Evolutionary conservation across 495 filamentous ascomycete genomes (phyloP), one percentile per base, ranked within the genome.

Genomic region (Amphirosellinia nigrospora): DNA sequence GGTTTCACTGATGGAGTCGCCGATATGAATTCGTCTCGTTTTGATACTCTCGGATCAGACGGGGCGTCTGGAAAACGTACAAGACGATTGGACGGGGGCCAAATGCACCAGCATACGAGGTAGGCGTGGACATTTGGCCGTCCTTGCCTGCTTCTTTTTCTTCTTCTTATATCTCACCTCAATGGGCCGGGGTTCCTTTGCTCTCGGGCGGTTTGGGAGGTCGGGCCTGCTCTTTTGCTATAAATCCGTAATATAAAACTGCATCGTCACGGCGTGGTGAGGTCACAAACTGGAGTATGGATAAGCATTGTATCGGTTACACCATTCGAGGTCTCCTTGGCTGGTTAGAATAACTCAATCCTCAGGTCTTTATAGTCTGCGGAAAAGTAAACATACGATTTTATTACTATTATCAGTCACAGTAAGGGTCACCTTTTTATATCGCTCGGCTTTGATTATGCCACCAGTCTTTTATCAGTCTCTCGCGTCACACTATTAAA

Each of bases 31-130:
- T 74, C 87, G 56, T 87, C 90, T 72, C 86, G 91, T n/a, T 93
- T 92, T 72, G 90, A 94, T 74, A 90, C 86, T 3, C 81, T 92
- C 59, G 79, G 80, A 4, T 84, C 85, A 21, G 81, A 91, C 45
- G 86, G n/a, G n/a, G 84, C 0, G 72, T 79, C 61, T 83, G 77
- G 75, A 75, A 84, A 73, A 87, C 78, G 45, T 88, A 86, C 70
- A 84, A 84, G 69, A 88, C 87, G 1, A 79, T 87, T 11, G 87
- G 87, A 26, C 76, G 81, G 65, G 66, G 81, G 13, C 77, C 73
- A 13, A 71, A 75, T 58, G 76, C 72, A 5, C 69, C 74, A 23
- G 52, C 70, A 21, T 78, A 74, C 48, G 71, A 76, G 53, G 52
- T 67, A 43, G 76, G 72, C 19, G 66, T 77, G 59, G 71, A 71